Evolutionary conservation across 2,329 filamentous ascomycete species (phyloP).

Genomic region (Pseudocercospora macadamiae): DNA sequence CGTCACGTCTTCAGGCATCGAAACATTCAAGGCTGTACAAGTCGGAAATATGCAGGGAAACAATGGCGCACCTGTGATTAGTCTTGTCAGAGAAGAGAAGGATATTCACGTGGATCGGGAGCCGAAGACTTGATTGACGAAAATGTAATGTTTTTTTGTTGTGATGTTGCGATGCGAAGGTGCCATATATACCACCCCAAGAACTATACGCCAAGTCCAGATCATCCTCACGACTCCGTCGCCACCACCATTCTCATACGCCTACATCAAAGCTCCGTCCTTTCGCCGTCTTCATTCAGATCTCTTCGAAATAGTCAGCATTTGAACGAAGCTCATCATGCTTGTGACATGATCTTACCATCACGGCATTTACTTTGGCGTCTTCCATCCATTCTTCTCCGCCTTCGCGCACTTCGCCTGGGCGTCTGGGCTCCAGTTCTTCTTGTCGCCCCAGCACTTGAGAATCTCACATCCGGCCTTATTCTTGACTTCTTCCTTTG

Average conservation of each 20-base stretch:
- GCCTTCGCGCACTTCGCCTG: not conserved
- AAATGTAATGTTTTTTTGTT: no score
- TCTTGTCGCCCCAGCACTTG: not conserved
- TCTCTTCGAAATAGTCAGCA: no score
- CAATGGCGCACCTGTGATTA: not conserved
- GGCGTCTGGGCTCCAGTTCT: not conserved
- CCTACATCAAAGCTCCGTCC: no score
- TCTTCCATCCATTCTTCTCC: not conserved
- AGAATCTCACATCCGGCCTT: not conserved
- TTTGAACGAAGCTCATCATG: not conserved
- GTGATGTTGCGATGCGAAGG: not conserved
- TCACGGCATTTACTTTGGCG: not conserved
- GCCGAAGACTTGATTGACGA: not conserved
- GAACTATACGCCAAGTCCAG: not conserved
- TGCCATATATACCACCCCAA: not conserved
- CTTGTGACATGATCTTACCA: not conserved
- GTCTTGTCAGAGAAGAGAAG: not conserved
- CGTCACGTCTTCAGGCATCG: slow-evolving; percentile 22
- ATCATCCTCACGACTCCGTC: not conserved
- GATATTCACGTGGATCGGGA: not conserved
- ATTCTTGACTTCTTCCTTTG: not conserved
- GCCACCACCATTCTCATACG: no score
- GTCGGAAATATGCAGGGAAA: slow-evolving; percentile 22
- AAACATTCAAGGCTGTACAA: slow-evolving; percentile 24
- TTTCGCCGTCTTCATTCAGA: no score